These are phyloP conservation scores for Corniculantispora saksenae DNA, from an alignment of 2,329 filamentous ascomycete species.

Conservation along the genomic window DNA sequence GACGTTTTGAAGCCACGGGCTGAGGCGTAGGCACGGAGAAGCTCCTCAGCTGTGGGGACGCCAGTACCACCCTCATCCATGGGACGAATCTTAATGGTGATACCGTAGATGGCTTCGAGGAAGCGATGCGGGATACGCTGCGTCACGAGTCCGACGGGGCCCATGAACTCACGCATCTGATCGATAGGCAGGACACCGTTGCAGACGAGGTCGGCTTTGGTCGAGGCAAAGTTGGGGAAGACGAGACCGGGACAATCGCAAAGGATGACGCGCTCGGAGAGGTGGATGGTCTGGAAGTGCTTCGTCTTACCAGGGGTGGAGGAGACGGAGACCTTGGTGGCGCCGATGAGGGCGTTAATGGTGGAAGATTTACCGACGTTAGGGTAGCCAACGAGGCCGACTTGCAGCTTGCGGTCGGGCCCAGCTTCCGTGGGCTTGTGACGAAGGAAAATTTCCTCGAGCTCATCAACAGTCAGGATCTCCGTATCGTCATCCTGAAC, in stretches of 20 bases:
- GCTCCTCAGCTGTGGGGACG: constrained; percentile 77
- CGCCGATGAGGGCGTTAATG: constrained; percentile 97
- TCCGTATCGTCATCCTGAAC: constrained; percentile 63
- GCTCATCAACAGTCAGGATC: constrained; percentile 89
- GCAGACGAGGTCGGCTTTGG: constrained; percentile 93
- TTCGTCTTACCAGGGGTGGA: constrained; percentile 98
- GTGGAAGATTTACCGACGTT: constrained; percentile 99
- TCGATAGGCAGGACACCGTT: constrained; percentile 95
- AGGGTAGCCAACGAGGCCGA: constrained; percentile 94
- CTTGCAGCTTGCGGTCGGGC: constrained; percentile 69
- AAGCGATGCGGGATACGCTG: constrained; percentile 84
- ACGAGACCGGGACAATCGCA: constrained; percentile 99
- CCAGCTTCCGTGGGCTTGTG: constrained; percentile 60
- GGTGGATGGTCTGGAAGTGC: constrained; percentile 97
- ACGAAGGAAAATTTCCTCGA: constrained; percentile 83
- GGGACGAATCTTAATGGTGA: constrained; percentile 79
- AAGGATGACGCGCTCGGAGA: constrained; percentile 84
- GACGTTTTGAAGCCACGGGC: constrained; percentile 90
- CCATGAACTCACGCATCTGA: constrained; percentile 89
- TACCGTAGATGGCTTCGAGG: constrained; percentile 90
- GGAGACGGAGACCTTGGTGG: constrained; percentile 98
- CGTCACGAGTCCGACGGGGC: constrained; percentile 80
- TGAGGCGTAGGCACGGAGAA: constrained; percentile 81
- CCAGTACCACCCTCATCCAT: constrained; percentile 92
- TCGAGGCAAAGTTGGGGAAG: constrained; percentile 96